These are phyloP conservation scores for Cynara cardunculus DNA, from an alignment of 129 eudicot species.

Conservation along the genomic window DNA sequence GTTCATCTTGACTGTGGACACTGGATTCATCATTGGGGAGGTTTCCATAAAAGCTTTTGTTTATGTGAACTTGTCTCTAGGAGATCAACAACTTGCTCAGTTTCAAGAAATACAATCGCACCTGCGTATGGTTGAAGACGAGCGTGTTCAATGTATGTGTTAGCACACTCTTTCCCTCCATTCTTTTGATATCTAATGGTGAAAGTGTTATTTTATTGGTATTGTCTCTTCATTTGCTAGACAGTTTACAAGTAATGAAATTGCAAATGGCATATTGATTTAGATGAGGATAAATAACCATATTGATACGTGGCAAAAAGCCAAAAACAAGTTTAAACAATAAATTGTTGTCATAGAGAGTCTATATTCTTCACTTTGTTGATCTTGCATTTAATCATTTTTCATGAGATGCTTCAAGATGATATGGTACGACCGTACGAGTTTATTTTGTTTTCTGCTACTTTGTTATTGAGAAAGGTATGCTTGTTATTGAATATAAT, in stretches of 20 bases:
- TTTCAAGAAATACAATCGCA: constrained; percentile 85
- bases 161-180: not conserved
- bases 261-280: not conserved
- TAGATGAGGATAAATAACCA: not conserved
- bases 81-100: constrained; percentile 85
- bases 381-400: too few species aligned
- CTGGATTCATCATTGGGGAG: constrained; percentile 64
- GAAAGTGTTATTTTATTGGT: not conserved
- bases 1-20: constrained; percentile 69
- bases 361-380: too few species aligned
- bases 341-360: too few species aligned
- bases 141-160: constrained; percentile 80
- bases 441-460: too few species aligned
- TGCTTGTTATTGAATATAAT: not conserved
- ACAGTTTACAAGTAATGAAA: not conserved
- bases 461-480: too few species aligned
- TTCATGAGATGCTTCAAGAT: too few species aligned
- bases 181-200: not conserved
- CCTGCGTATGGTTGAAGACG: constrained; percentile 88
- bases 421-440: too few species aligned
- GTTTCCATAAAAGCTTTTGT: constrained; percentile 71
- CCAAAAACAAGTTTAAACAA: too few species aligned
- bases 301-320: not conserved
- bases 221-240: not conserved
- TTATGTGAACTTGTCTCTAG: constrained; percentile 65